Base-by-base conservation (phyloP, 1,284 basidiomycete genomes). In the Rhodotorula sp. region DNA sequence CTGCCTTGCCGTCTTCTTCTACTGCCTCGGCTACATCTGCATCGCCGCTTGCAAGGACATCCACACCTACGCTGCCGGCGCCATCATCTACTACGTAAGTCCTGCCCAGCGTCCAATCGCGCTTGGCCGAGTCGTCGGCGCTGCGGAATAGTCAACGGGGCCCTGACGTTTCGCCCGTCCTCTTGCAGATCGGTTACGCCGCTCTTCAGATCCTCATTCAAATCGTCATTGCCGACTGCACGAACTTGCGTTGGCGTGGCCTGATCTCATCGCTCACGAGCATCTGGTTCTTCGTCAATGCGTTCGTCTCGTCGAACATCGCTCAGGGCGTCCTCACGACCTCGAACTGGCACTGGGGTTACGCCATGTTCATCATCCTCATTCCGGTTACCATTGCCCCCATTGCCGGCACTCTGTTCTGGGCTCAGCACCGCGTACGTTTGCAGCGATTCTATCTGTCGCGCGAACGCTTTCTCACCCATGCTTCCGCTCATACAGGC, bases 131-230 rank as follows among this genome's bases (percentile, higher is more conserved):
- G n/a, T n/a, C n/a, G n/a, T n/a, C n/a, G n/a, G n/a, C n/a, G n/a
- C n/a, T n/a, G n/a, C n/a, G n/a, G n/a, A n/a, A n/a, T n/a, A n/a
- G n/a, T n/a, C n/a, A n/a, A n/a, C n/a, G n/a, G n/a, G n/a, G n/a
- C n/a, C n/a, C n/a, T n/a, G 13, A 12, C 44, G 13, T 13, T 7
- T 45, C 12, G 21, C 27, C 14, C 4, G 27, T 48, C 34, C 7
- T n/a, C 13, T 1, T 9, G 83, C 85, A 8, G 90, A 77, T 83
- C 76, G 82, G 85, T 60, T 81, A 84, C 79, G 80, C 85, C 70
- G 88, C 89, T 21, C 83, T 91, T 34, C 90, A 91, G 81, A 84
- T 92, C 57, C 84, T 91, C 19, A 88, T 87, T n/a, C 88, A 72
- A 61, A 74, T 72, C 49, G 68, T 82, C 76, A 81, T 82, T 67